These are phyloP conservation scores for Yarrowia osloensis DNA, from an alignment of 805 yeast genomes.

Conservation along the genomic window DNA sequence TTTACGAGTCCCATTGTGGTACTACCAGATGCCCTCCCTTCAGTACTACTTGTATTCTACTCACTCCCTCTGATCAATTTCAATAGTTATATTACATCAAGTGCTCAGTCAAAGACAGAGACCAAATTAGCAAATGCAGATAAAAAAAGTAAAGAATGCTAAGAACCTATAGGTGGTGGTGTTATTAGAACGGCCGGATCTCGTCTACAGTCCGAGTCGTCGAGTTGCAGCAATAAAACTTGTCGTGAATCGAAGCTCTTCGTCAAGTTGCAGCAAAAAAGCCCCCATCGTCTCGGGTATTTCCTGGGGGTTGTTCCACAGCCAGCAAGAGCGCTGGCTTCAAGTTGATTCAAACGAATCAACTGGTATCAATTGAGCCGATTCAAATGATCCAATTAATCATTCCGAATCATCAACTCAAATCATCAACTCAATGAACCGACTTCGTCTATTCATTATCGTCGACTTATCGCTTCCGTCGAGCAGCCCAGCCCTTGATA, in stretches of 20 bases:
- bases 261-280: no score
- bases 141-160: constrained; percentile 19
- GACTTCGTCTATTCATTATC: no score
- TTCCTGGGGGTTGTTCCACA: not conserved
- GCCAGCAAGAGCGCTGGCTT: not conserved
- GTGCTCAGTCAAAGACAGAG: not conserved
- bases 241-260: no score
- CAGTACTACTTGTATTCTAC: no score
- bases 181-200: not conserved
- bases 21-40: no score
- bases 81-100: constrained; percentile 1
- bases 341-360: not conserved
- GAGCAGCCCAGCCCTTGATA: constrained; percentile 41
- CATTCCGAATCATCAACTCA: no score
- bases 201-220: not conserved
- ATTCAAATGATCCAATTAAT: no score
- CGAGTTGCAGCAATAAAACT: not conserved
- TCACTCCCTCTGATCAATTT: no score
- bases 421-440: no score
- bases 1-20: no score
- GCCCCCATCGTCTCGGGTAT: not conserved
- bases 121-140: constrained; percentile 9
- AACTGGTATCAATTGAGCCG: no score
- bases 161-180: constrained; percentile 13
- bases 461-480: constrained; percentile 24